Conservation (phyloP, 345 rosid species). For the Boechera stricta region DNA sequence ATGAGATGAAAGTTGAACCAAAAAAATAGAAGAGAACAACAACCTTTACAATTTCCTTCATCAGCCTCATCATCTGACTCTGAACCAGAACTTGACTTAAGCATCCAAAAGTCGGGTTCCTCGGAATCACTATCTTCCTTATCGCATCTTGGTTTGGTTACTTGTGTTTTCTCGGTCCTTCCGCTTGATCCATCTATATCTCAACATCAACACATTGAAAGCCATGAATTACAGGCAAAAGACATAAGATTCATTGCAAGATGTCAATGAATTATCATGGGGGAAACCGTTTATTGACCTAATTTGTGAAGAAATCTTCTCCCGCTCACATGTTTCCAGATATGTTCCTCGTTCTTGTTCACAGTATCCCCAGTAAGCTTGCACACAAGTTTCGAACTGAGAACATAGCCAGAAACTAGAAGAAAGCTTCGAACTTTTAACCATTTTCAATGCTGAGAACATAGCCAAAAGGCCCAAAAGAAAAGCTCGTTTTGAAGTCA, state of each 20-base stretch:
- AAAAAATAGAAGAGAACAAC: neutral
- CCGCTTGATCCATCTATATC: constrained; percentile 43
- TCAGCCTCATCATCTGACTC: constrained; percentile 56
- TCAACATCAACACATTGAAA: constrained; percentile 15
- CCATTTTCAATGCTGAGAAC: constrained; percentile 43
- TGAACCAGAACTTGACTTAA: constrained; percentile 78
- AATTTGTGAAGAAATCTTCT: constrained; percentile 80
- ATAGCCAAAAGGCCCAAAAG: neutral
- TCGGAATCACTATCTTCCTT: constrained; percentile 55
- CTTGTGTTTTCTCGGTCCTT: constrained; percentile 35
- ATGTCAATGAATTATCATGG: constrained; percentile 6
- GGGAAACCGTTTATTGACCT: constrained; percentile 49
- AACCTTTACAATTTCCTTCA: constrained; percentile 60
- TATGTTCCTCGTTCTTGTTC: constrained; percentile 88
- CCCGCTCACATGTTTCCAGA: constrained; percentile 91
- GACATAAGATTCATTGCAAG: neutral
- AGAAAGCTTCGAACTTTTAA: neutral
- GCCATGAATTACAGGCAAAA: neutral
- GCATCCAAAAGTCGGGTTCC: constrained; percentile 79
- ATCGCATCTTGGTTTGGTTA: constrained; percentile 45
- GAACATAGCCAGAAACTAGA: constrained; percentile 15
- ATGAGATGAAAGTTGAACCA: constrained; percentile 1
- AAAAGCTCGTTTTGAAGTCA: too few relatives aligned
- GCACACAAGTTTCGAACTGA: constrained; percentile 82
- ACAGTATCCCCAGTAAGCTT: constrained; percentile 86